Evolutionary conservation across 208 protist species (phyloP).

Genomic region (Phytomonas francai): DNA sequence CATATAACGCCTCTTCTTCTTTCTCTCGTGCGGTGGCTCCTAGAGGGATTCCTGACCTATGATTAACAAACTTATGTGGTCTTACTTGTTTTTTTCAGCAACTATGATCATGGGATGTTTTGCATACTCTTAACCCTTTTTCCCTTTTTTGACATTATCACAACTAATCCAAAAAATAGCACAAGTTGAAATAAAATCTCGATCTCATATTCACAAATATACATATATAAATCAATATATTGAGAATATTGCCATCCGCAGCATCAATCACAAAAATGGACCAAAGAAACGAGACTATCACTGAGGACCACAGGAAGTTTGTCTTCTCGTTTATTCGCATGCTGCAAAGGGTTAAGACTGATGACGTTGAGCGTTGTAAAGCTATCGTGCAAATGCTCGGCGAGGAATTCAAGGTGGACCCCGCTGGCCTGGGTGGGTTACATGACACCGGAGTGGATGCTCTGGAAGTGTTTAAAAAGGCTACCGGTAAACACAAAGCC

Average conservation of each 20-base stretch:
- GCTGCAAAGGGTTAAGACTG: constrained; percentile 38
- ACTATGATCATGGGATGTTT: no score
- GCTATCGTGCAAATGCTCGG: constrained; percentile 50
- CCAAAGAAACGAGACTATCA: constrained; percentile 25
- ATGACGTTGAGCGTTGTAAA: constrained; percentile 31
- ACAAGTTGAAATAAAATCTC: no score
- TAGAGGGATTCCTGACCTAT: background rate
- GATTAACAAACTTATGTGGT: background rate
- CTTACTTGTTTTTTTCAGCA: background rate
- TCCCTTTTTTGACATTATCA: no score
- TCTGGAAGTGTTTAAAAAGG: constrained; percentile 45
- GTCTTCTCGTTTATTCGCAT: constrained; percentile 81
- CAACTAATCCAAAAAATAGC: no score
- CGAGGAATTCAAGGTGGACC: constrained; percentile 73
- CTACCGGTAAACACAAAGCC: constrained; percentile 36
- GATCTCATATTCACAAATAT: background rate
- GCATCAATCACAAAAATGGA: constrained; percentile 19
- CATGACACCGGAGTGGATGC: constrained; percentile 66
- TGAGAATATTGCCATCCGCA: background rate
- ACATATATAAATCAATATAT: background rate
- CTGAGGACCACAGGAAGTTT: constrained; percentile 77
- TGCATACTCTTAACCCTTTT: no score
- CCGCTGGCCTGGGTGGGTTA: constrained; percentile 49
- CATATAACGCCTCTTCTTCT: background rate
- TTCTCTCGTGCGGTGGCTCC: background rate